A percentile compares a stretch with the other conserved stretches of the same genome.
phyloP scores from a whole-genome alignment of 306 rosid species.

The Abrus precatorius region DNA sequence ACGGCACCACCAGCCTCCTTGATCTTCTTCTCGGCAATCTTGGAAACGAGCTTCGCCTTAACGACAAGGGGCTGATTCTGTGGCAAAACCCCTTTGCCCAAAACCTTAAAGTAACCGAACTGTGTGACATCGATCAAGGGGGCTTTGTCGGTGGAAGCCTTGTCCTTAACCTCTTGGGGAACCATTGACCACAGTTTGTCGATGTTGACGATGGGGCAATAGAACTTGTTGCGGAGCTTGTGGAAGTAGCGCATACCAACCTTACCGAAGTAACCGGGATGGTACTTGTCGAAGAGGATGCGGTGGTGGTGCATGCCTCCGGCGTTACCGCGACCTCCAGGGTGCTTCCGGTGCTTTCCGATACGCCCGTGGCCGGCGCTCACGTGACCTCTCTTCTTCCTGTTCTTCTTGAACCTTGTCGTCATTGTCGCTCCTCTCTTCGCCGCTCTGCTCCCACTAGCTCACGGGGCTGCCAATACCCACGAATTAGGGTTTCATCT shows the following conservation, averaged over 20 bases:
- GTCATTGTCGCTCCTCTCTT: slow-evolving; percentile 55
- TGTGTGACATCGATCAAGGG: slow-evolving; percentile 77
- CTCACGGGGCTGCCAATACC: slow-evolving; percentile 34
- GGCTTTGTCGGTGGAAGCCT: slow-evolving; percentile 60
- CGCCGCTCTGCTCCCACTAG: neutral
- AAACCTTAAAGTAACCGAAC: slow-evolving; percentile 76
- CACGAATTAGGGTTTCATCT: slow-evolving; percentile 47
- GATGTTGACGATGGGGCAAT: slow-evolving; percentile 73
- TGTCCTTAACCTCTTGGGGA: slow-evolving; percentile 71
- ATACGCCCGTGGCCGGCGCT: slow-evolving; percentile 87
- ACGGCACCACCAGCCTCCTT: slow-evolving; percentile 86
- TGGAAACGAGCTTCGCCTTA: slow-evolving; percentile 77
- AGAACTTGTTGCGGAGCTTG: slow-evolving; percentile 76
- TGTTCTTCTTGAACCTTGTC: slow-evolving; percentile 79
- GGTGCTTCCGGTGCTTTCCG: slow-evolving; percentile 83
- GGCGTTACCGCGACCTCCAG: slow-evolving; percentile 85
- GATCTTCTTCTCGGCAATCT: slow-evolving; percentile 85
- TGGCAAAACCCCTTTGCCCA: slow-evolving; percentile 80
- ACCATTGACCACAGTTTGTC: slow-evolving; percentile 83
- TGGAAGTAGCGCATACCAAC: slow-evolving; percentile 87
- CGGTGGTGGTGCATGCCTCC: slow-evolving; percentile 92
- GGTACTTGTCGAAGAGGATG: slow-evolving; percentile 87
- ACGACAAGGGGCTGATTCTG: slow-evolving; percentile 69
- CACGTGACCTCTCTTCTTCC: slow-evolving; percentile 89
- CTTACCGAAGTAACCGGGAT: slow-evolving; percentile 81